Percentiles rank a stretch among this genome's conserved stretches.
These are phyloP conservation scores for Styphnolobium japonicum DNA, from an alignment of 306 rosid genomes.

Conservation along the genomic window DNA sequence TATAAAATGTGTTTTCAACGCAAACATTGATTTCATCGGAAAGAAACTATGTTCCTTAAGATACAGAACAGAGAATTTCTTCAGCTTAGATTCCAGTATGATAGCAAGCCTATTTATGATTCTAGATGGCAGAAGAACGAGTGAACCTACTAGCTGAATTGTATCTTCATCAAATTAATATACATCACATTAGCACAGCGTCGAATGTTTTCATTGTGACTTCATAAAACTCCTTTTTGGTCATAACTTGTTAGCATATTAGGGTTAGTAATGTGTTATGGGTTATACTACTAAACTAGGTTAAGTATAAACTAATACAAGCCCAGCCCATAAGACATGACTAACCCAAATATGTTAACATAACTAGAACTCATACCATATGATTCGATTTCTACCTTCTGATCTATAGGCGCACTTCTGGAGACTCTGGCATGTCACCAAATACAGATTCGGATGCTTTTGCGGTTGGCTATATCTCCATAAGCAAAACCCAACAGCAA, in stretches of 20 bases:
- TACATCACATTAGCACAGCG: background rate
- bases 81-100: background rate
- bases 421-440: slow-evolving; percentile 13
- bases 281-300: background rate
- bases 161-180: slow-evolving; percentile 1
- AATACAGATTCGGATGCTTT: slow-evolving; percentile 18
- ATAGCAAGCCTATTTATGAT: background rate
- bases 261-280: background rate
- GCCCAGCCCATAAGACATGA: background rate
- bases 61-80: background rate
- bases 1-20: background rate
- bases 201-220: background rate
- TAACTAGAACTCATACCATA: background rate
- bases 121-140: background rate
- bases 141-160: background rate
- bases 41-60: background rate
- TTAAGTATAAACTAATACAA: background rate
- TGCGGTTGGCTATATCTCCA: slow-evolving; percentile 22
- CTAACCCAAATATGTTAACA: background rate
- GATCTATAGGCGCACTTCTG: slow-evolving; percentile 25
- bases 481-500: slow-evolving; percentile 31
- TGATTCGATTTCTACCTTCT: slow-evolving; percentile 34
- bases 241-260: slow-evolving; percentile 10
- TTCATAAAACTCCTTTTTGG: background rate
- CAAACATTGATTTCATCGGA: background rate